These are phyloP conservation scores for Sonneratia alba DNA, from an alignment of 345 rosid species.

Conservation along the genomic window DNA sequence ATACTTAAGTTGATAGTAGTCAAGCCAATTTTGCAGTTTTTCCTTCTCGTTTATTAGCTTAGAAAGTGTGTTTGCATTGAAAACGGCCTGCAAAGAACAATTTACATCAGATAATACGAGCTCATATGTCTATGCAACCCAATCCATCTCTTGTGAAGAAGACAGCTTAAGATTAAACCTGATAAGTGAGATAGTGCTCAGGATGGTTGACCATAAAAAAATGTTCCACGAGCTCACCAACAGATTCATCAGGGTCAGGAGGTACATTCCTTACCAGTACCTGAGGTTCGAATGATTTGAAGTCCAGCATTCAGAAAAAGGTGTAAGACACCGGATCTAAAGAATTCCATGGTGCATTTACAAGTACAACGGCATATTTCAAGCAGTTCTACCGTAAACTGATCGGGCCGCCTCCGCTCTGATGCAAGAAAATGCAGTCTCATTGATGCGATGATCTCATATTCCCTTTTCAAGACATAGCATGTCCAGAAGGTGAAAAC, in stretches of 20 bases:
- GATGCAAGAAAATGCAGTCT: conserved; percentile 88
- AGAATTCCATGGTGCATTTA: not conserved
- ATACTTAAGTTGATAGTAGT: conserved; percentile 65
- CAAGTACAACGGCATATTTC: not conserved
- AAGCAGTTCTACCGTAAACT: conserved; percentile 56
- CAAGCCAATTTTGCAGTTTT: conserved; percentile 71
- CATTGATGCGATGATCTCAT: conserved; percentile 64
- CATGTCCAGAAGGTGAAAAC: conserved; percentile 90
- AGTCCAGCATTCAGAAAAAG: not conserved
- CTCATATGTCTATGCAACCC: not conserved
- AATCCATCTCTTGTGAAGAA: not conserved
- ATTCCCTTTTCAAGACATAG: conserved; percentile 62
- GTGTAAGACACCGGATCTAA: not conserved
- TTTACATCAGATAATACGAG: conserved; percentile 5
- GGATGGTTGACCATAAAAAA: conserved; percentile 91
- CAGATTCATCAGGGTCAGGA: conserved; percentile 85
- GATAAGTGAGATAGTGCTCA: conserved; percentile 66
- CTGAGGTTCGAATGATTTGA: conserved; percentile 25
- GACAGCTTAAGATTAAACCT: conserved; percentile 35
- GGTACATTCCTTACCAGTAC: conserved; percentile 85
- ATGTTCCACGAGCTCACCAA: conserved; percentile 74
- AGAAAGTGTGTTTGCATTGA: conserved; percentile 61
- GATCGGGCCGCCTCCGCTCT: conserved; percentile 65
- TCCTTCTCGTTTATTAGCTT: conserved; percentile 54
- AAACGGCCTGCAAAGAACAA: conserved; percentile 51